Conservation (phyloP, 371 early-diverging fungal genomes). For the Lichtheimia hyalospora region DNA sequence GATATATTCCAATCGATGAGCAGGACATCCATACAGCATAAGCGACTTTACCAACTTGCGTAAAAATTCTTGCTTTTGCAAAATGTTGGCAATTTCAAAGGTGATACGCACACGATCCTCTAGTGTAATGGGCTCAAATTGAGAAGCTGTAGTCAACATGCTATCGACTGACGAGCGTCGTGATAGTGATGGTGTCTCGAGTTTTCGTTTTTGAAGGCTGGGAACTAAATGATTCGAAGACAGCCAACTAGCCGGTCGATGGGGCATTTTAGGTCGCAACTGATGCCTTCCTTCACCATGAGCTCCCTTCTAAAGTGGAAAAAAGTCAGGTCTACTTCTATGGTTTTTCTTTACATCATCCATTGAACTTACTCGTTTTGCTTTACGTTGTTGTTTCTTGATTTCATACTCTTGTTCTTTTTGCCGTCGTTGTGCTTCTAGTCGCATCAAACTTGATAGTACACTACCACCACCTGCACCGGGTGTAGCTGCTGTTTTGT, state of each 20-base stretch:
- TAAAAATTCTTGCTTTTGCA: constrained; percentile 63
- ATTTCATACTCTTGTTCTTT: constrained; percentile 6
- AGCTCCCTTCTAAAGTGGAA: too few species aligned
- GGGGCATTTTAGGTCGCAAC: constrained; percentile 26
- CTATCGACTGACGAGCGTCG: constrained; percentile 38
- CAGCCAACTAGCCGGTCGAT: constrained; percentile 48
- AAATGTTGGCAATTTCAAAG: constrained; percentile 60
- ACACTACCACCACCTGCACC: constrained; percentile 29
- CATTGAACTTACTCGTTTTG: constrained; percentile 5
- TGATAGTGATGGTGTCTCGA: constrained; percentile 26
- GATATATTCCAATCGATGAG: constrained; percentile 61
- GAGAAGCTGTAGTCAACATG: constrained; percentile 50
- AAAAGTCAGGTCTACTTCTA: constrained; percentile 7
- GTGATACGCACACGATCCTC: constrained; percentile 62
- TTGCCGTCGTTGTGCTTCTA: constrained; percentile 32
- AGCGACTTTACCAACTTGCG: constrained; percentile 53
- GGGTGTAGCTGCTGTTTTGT: too few species aligned
- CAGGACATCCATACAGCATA: constrained; percentile 62
- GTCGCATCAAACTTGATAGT: constrained; percentile 38
- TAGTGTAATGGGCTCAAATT: constrained; percentile 50
- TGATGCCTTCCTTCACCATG: too few species aligned
- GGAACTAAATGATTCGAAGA: constrained; percentile 45
- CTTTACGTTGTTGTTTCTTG: constrained; percentile 10
- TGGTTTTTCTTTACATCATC: neutral
- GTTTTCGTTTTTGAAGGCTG: constrained; percentile 37